Conservation (phyloP, 2,329 filamentous ascomycete species). For the Fonsecaea multimorphosa region DNA sequence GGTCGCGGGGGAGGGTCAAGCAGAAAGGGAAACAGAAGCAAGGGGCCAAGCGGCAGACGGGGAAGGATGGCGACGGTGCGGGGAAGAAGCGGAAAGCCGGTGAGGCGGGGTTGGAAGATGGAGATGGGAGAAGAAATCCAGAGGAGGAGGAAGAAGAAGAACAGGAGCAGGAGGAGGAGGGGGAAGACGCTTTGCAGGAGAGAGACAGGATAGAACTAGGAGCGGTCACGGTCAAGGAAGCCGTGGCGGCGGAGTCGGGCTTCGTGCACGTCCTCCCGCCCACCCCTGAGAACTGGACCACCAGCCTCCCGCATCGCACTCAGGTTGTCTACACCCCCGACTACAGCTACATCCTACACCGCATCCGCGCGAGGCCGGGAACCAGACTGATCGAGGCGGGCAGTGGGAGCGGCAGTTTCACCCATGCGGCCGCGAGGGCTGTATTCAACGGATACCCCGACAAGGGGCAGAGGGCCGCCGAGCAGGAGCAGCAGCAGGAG, state of each 20-base stretch:
- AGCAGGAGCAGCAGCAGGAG: background rate
- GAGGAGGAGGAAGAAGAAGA: background rate
- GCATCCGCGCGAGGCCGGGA: constrained; percentile 55
- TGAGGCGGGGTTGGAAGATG: constrained; percentile 46
- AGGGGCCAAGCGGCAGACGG: background rate
- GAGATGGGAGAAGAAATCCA: background rate
- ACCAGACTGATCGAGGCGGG: constrained; percentile 57
- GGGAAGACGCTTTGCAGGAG: constrained; percentile 6
- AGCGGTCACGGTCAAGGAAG: constrained; percentile 39
- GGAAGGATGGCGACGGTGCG: constrained; percentile 40
- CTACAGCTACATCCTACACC: constrained; percentile 60
- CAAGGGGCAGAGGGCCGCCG: background rate
- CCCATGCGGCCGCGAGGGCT: constrained; percentile 57
- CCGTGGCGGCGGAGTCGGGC: constrained; percentile 52
- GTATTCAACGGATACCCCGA: constrained; percentile 53
- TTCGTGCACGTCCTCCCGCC: constrained; percentile 58
- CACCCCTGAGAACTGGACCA: constrained; percentile 59
- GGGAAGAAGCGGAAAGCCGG: constrained; percentile 56
- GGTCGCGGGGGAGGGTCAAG: constrained; percentile 73
- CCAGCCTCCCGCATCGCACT: constrained; percentile 58
- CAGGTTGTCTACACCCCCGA: constrained; percentile 61
- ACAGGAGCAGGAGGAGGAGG: background rate
- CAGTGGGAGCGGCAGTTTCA: constrained; percentile 60
- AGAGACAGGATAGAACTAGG: constrained; percentile 27
- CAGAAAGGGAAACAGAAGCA: constrained; percentile 53